These are phyloP conservation scores for Fusarium pseudonygamai DNA, from an alignment of 2,329 filamentous ascomycete species.

Conservation along the genomic window DNA sequence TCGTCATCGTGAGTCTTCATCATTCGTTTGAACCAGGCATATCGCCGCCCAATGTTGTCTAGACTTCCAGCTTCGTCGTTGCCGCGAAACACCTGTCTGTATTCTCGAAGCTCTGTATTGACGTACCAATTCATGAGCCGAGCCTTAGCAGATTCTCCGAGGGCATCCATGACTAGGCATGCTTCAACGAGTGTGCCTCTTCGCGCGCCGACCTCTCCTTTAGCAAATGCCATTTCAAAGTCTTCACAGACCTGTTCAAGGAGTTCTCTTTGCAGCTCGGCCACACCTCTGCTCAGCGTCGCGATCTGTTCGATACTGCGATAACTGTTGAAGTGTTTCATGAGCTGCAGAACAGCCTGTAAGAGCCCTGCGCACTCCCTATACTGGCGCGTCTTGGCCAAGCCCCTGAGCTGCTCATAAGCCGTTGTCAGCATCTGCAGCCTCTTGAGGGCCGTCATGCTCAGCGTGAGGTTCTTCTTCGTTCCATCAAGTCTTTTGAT, in stretches of 20 bases:
- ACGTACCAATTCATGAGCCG: constrained; percentile 95
- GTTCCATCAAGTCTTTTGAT: constrained; percentile 97
- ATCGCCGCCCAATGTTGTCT: constrained; percentile 94
- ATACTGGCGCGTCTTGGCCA: constrained; percentile 89
- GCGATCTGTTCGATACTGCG: constrained; percentile 98
- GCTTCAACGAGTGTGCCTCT: constrained; percentile 82
- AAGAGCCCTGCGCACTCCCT: constrained; percentile 92
- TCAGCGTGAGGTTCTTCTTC: constrained; percentile 94
- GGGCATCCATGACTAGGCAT: constrained; percentile 91
- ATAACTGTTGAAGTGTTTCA: constrained; percentile 99
- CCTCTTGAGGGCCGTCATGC: constrained; percentile 96
- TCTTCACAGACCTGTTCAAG: constrained; percentile 99
- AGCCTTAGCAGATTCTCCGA: constrained; percentile 85
- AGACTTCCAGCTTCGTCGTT: constrained; percentile 96
- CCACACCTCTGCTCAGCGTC: constrained; percentile 88
- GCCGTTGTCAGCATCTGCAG: constrained; percentile 98
- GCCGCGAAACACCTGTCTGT: constrained; percentile 92
- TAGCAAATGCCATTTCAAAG: constrained; percentile 94
- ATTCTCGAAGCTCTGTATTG: constrained; percentile 95
- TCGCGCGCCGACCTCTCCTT: constrained; percentile 78
- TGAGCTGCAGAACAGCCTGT: constrained; percentile 95
- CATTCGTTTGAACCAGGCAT: constrained; percentile 96
- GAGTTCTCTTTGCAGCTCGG: constrained; percentile 90
- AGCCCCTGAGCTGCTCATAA: constrained; percentile 91
- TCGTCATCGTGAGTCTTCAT: constrained; percentile 96